Evolutionary conservation across 116 monocot species (phyloP), one percentile per base, ranked within the genome.

Genomic region (Thalassia testudinum): DNA sequence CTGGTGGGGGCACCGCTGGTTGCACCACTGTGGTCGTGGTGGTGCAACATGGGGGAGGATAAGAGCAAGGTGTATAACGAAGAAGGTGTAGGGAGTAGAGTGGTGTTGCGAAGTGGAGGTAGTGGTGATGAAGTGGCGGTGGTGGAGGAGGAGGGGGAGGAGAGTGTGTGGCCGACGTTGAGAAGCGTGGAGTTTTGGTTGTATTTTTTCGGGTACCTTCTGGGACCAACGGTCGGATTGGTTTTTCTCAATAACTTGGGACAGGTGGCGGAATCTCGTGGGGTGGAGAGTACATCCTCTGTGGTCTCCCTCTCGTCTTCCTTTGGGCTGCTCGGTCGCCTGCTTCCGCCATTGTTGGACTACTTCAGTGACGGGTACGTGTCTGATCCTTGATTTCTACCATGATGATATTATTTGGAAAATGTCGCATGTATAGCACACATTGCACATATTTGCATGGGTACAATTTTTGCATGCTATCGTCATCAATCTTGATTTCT

Each of bases 191-290:
- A 34, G 30, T 89, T 89, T 22, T 89, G 89, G 89, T 21, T 89
- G 29, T 89, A 89, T 49, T 89, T 77, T 62, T 79, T 80, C 14
- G 76, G 72, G 28, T 83, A 89, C 72, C 54, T 89, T 77, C 80
- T 77, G 49, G 70, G 89, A 49, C 77, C 69, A 1, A 77, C 89
- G 1, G 60, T 89, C 0, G 89, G 81, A 0, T 21, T 85, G 67
- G 90, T 84, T 11, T 84, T 75, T 72, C 50, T 80, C 56, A 85
- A 84, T 68, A 85, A 91, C 68, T 45, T 91, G 44, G 90, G 90
- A 12, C 90, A 91, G 64, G 80, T 83, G 11, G 77, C 78, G 0
- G 73, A 91, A 70, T 78, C 85, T 30, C 74, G 81, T 26, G 68
- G 81, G 15, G 34, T 78, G 42, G 27, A 34, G 24, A n/a, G n/a